Percentiles rank a stretch among this genome's conserved stretches.
These are phyloP conservation scores for Phalaenopsis equestris DNA, from an alignment of 106 monocot species.

Conservation along the genomic window DNA sequence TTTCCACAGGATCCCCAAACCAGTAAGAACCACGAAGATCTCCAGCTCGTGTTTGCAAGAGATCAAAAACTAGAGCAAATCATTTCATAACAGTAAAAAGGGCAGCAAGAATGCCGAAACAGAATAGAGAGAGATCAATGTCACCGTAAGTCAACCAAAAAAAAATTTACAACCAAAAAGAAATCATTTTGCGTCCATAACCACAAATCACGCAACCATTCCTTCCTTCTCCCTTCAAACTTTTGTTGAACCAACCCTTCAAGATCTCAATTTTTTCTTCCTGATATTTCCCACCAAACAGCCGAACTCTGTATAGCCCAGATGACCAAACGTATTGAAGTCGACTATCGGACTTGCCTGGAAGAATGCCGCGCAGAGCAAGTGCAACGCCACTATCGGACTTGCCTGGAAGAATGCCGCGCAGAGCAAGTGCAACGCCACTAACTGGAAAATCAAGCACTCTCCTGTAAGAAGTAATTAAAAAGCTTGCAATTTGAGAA, in stretches of 20 bases:
- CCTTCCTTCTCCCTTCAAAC: conserved; percentile 5
- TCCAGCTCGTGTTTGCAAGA: neutral
- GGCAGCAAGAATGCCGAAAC: neutral
- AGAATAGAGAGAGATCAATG: neutral
- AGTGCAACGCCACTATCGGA: conserved; percentile 1
- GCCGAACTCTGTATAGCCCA: conserved; percentile 1
- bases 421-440: neutral
- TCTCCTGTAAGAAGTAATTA: neutral
- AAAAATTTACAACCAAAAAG: neutral
- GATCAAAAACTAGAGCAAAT: neutral
- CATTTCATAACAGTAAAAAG: neutral
- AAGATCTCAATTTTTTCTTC: conserved; percentile 18
- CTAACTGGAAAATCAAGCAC: neutral
- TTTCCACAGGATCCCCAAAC: neutral
- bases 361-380: neutral
- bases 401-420: neutral
- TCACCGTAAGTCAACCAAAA: neutral
- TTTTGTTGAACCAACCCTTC: conserved; percentile 13
- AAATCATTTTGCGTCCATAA: neutral
- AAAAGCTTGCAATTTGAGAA: neutral
- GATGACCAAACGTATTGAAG: neutral
- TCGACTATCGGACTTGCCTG: neutral
- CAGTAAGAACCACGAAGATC: neutral
- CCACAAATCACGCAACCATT: conserved; percentile 5
- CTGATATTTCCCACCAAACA: conserved; percentile 2